Evolutionary conservation across 108 stramenopile species (phyloP).

Genomic region (Nitzschia sp.): DNA sequence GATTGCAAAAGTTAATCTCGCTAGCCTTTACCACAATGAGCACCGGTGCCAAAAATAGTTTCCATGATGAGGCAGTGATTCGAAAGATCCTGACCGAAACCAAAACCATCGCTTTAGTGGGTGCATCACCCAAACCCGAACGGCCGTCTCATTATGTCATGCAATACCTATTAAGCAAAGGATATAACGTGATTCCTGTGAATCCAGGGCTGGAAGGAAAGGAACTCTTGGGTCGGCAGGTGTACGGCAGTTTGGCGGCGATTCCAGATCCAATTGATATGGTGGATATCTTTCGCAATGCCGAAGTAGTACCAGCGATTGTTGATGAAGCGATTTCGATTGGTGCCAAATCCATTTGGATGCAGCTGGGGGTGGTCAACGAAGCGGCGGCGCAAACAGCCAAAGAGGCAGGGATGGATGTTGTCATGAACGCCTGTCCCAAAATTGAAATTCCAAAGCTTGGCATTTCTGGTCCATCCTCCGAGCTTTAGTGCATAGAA

Average conservation of each 20-base stretch:
- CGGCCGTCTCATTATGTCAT: constrained; percentile 78
- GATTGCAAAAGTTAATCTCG: neutral
- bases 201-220: constrained; percentile 79
- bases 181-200: constrained; percentile 80
- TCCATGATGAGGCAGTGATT: constrained; percentile 52
- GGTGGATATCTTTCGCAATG: constrained; percentile 82
- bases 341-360: constrained; percentile 78
- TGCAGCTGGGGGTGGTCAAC: constrained; percentile 79
- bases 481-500: constrained; percentile 4
- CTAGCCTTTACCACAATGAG: constrained; percentile 18
- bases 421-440: constrained; percentile 82
- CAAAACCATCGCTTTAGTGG: constrained; percentile 81
- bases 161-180: constrained; percentile 49
- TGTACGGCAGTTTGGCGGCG: constrained; percentile 55
- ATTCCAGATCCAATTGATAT: constrained; percentile 72
- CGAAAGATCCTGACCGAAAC: constrained; percentile 57
- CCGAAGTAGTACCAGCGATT: constrained; percentile 61
- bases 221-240: constrained; percentile 60
- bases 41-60: constrained; percentile 30
- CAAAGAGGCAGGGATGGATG: constrained; percentile 66
- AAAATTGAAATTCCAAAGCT: constrained; percentile 64
- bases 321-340: constrained; percentile 80
- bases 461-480: constrained; percentile 13
- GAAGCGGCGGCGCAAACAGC: constrained; percentile 73
- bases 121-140: constrained; percentile 67